Base-by-base conservation (phyloP, 768 basidiomycete species). In the Scleroderma citrinum region DNA sequence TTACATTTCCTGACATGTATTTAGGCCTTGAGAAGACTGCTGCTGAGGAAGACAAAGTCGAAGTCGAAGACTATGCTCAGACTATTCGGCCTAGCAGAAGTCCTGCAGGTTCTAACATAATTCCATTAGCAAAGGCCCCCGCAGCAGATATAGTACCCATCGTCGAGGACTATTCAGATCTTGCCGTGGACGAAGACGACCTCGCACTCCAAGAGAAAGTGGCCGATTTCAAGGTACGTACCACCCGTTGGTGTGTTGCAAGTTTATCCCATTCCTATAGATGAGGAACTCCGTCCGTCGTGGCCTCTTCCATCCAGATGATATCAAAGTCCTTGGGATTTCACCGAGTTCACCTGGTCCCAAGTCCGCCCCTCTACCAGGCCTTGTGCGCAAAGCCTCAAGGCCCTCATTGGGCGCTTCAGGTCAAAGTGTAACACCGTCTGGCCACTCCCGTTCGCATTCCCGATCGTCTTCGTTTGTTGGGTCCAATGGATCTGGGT, bases 121-220 rank as follows among this genome's bases (percentile, higher is more conserved):
- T 81, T 7, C 75, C 80, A 35, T 69, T 83, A 6, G 77, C 83
- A 16, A 78, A 73, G 62, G 72, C 83, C 3, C 86, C 87, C 1
- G 65, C 85, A 8, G 69, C 73, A 8, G 78, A 76, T 35, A 83
- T 89, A 26, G 65, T 68, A 8, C 81, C 85, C 7, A 85, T 89
- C 35, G 77, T 85, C 3, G 94, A 97, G 59, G 94, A 97, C 65
- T 94, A 92, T 61, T 94, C 92, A 7, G 94, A 97, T 61, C 67
- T 95, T 35, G 82, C 80, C 20, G 70, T 75, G n/a, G 88, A 85
- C 14, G 92, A 89, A 53, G 87, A 88, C 35, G 87, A 86, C 58
- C 67, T 72, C 24, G 70, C 72, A 24, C 65, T 95, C 44, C 76
- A 84, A 56, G 81, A 81, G 56, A 92, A 92, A 68, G 81, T 96